Conservation (phyloP, 345 rosid species). For the Linum usitatissimum region DNA sequence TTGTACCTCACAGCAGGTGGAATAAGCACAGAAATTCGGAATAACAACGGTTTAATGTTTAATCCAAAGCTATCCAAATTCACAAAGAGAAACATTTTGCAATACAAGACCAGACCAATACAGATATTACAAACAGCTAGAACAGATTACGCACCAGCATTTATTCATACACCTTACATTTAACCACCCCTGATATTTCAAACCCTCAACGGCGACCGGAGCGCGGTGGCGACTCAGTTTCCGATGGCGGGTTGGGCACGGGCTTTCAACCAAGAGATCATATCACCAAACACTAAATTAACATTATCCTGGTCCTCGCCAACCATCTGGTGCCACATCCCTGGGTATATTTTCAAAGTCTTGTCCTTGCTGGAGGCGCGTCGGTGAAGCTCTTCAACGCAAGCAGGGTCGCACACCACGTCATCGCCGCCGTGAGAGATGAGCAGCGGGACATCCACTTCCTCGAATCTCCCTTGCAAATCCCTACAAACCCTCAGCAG, state of each 20-base stretch:
- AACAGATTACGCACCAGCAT: too few species aligned
- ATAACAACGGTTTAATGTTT: too few species aligned
- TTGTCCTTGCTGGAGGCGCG: constrained; percentile 65
- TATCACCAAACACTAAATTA: constrained; percentile 58
- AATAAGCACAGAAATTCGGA: too few species aligned
- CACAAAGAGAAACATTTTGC: too few species aligned
- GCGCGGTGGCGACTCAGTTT: neutral
- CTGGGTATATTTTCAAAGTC: constrained; percentile 57
- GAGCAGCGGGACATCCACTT: constrained; percentile 64
- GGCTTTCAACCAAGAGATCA: constrained; percentile 54
- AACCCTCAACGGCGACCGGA: neutral
- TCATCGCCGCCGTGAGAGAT: constrained; percentile 78
- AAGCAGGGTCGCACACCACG: constrained; percentile 62
- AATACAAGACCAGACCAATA: too few species aligned
- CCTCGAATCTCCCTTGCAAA: constrained; percentile 66
- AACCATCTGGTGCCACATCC: constrained; percentile 83
- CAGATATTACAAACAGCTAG: too few species aligned
- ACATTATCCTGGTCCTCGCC: constrained; percentile 75
- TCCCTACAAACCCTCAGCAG: constrained; percentile 60
- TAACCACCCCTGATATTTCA: too few species aligned
- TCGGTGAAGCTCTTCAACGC: constrained; percentile 53
- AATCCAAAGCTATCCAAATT: too few species aligned
- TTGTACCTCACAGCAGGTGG: too few species aligned
- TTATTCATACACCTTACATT: too few species aligned
- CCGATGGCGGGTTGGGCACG: constrained; percentile 21